These are phyloP conservation scores for Mucor velutinosus DNA, from an alignment of 371 early-diverging fungal genomes.

Conservation along the genomic window DNA sequence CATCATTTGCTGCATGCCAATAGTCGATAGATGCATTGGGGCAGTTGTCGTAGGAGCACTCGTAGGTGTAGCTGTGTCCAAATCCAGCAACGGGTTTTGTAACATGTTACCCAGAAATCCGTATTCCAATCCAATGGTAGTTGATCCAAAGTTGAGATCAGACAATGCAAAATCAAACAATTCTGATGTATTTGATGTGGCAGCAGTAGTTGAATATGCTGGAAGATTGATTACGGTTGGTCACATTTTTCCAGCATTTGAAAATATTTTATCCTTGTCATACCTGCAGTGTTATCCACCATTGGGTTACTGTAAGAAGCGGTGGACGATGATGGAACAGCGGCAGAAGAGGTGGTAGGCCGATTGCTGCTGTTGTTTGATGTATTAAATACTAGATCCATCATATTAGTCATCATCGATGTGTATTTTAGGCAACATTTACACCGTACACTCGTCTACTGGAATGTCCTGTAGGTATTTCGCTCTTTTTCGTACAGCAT, in stretches of 20 bases:
- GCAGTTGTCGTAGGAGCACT: background rate
- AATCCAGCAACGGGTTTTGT: conserved; percentile 27
- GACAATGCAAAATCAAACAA: conserved; percentile 31
- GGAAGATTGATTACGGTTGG: background rate
- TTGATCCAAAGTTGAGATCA: conserved; percentile 74
- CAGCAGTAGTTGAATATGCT: background rate
- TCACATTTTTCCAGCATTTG: background rate
- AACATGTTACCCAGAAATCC: conserved; percentile 81
- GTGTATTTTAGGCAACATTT: background rate
- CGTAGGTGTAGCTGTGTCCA: conserved; percentile 9
- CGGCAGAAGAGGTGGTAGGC: background rate
- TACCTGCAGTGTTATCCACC: background rate
- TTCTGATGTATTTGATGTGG: background rate
- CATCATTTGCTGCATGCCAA: background rate
- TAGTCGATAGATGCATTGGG: conserved; percentile 14
- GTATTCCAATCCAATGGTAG: conserved; percentile 79
- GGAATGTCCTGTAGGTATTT: conserved; percentile 74
- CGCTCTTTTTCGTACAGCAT: conserved; percentile 81
- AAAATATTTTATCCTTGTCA: background rate
- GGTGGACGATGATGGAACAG: too few relatives aligned
- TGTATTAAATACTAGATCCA: background rate
- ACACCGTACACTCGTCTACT: conserved; percentile 21
- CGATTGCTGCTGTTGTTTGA: background rate
- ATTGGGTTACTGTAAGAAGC: background rate
- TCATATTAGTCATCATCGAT: background rate